Evolutionary conservation across 805 yeast genomes (phyloP).

Genomic region (Maudiozyma barnettii): DNA sequence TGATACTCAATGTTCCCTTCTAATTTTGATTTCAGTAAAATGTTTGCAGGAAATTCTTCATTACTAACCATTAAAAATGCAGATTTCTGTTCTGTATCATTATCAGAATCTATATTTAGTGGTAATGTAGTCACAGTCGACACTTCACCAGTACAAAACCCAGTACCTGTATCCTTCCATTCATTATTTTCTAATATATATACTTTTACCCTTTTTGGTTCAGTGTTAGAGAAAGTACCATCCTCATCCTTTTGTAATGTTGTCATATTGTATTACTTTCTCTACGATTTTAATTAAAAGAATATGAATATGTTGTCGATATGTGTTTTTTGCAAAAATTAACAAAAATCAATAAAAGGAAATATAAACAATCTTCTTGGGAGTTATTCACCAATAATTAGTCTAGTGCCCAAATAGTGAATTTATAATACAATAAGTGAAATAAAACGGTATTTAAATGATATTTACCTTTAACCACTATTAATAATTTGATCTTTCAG

Average conservation of each 20-base stretch:
- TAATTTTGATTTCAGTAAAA: slow-evolving; percentile 55
- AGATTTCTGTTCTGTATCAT: slow-evolving; percentile 11
- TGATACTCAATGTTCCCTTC: slow-evolving; percentile 77
- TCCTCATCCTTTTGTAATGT: background rate
- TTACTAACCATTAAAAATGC: slow-evolving; percentile 66
- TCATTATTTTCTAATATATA: slow-evolving; percentile 69
- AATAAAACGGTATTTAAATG: too few species aligned
- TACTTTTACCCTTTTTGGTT: slow-evolving; percentile 81
- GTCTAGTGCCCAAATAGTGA: too few species aligned
- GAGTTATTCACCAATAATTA: too few species aligned
- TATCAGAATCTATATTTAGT: slow-evolving; percentile 1
- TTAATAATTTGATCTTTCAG: too few species aligned
- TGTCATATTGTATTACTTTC: background rate
- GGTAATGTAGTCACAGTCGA: background rate
- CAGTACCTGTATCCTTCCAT: slow-evolving; percentile 92
- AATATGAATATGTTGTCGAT: too few species aligned
- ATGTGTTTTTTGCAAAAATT: too few species aligned
- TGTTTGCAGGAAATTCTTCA: slow-evolving; percentile 51
- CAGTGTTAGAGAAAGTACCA: slow-evolving; percentile 15
- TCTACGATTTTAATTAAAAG: too few species aligned
- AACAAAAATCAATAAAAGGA: too few species aligned
- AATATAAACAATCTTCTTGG: too few species aligned
- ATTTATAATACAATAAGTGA: too few species aligned
- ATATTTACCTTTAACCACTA: too few species aligned
- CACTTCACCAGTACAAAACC: slow-evolving; percentile 71